These are phyloP conservation scores for Stenogyne calaminthoides DNA, from an alignment of 305 asterid species.

Conservation along the genomic window DNA sequence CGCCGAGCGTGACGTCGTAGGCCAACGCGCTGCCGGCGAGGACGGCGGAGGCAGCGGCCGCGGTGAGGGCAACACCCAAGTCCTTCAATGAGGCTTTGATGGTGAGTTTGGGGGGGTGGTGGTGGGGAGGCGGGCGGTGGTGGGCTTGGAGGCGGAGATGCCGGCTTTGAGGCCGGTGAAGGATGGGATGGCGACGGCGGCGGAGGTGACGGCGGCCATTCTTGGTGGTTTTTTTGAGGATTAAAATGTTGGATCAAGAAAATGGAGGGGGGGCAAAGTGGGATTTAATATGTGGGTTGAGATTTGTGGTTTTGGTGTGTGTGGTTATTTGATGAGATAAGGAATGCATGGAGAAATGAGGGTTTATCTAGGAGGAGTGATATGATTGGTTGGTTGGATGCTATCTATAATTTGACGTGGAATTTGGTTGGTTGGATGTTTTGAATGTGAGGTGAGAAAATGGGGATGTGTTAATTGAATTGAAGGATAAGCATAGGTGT, in stretches of 20 bases:
- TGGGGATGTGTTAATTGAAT: neutral
- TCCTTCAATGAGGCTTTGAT: slow-evolving; percentile 68
- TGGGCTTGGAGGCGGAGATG: slow-evolving; percentile 42
- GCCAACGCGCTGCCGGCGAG: slow-evolving; percentile 79
- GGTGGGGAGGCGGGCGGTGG: slow-evolving; percentile 32
- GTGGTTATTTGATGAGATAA: slow-evolving; percentile 38
- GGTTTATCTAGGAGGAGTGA: slow-evolving; percentile 33
- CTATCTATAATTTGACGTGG: slow-evolving; percentile 47
- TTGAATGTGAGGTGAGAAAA: slow-evolving; percentile 30
- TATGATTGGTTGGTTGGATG: slow-evolving; percentile 44
- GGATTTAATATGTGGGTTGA: slow-evolving; percentile 37
- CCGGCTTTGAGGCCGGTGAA: slow-evolving; percentile 72
- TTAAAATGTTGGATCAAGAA: slow-evolving; percentile 35
- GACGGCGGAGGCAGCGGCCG: slow-evolving; percentile 66
- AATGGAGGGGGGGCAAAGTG: slow-evolving; percentile 18
- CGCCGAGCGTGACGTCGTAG: slow-evolving; percentile 59
- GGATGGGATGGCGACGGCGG: slow-evolving; percentile 73
- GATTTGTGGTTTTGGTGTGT: slow-evolving; percentile 17
- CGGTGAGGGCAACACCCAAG: slow-evolving; percentile 54
- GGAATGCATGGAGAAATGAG: slow-evolving; percentile 30
- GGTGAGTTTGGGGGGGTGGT: slow-evolving; percentile 37
- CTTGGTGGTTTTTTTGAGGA: neutral
- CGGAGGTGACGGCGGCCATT: slow-evolving; percentile 70
- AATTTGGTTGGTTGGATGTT: slow-evolving; percentile 27
- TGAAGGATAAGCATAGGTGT: neutral